Conservation (phyloP, 352 stramenopile genomes). For the Globisporangium nagaii region DNA sequence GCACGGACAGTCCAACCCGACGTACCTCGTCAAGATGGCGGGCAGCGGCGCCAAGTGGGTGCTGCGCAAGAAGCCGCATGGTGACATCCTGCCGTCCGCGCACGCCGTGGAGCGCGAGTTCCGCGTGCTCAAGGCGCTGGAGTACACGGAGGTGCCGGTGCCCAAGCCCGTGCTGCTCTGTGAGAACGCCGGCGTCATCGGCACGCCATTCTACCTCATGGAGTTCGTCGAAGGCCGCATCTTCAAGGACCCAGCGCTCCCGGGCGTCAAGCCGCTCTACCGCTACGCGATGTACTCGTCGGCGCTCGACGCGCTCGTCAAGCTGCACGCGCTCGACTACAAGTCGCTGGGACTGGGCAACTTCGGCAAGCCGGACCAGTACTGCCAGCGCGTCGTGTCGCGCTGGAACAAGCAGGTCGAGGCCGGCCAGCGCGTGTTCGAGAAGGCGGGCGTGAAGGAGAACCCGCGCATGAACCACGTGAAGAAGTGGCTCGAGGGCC, state of each 20-base stretch:
- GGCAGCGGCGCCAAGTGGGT: conserved; percentile 56
- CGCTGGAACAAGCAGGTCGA: conserved; percentile 73
- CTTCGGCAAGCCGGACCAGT: conserved; percentile 64
- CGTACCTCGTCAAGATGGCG: conserved; percentile 72
- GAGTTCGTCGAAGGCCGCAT: conserved; percentile 71
- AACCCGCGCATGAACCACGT: conserved; percentile 48
- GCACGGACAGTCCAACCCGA: conserved; percentile 86
- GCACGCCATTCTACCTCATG: conserved; percentile 83
- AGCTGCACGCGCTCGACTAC: conserved; percentile 64
- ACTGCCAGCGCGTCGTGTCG: conserved; percentile 65
- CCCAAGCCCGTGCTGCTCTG: conserved; percentile 64
- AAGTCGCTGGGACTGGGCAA: conserved; percentile 39
- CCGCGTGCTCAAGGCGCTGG: conserved; percentile 56
- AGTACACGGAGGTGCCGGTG: conserved; percentile 62
- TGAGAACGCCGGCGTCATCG: conserved; percentile 50
- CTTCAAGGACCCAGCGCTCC: conserved; percentile 67
- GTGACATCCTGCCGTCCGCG: conserved; percentile 70
- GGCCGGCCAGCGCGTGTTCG: conserved; percentile 37
- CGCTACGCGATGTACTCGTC: conserved; percentile 81
- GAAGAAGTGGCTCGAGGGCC: conserved; percentile 52
- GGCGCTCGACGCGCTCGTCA: conserved; percentile 54
- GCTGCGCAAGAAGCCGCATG: conserved; percentile 80
- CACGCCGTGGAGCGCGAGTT: conserved; percentile 81
- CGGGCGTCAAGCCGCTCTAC: conserved; percentile 57
- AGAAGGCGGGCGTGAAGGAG: conserved; percentile 42